Percentiles rank a stretch among this genome's conserved stretches.
Evolutionary conservation across 2,329 filamentous ascomycete genomes (phyloP).

Genomic region (Graphilbum ipis-grandicollis): DNA sequence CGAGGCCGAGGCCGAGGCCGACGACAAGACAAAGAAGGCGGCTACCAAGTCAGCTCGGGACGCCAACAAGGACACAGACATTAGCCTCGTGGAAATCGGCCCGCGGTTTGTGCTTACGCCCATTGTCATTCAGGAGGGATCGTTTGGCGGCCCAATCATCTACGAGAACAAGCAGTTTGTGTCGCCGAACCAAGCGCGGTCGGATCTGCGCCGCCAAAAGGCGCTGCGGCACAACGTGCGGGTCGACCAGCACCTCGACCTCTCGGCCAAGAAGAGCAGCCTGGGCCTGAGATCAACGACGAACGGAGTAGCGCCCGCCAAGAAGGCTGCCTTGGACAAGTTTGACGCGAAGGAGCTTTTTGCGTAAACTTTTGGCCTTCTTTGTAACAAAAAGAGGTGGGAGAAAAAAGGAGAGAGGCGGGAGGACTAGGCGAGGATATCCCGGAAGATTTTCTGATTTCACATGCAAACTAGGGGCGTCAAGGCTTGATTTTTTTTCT

Average conservation of each 20-base stretch:
- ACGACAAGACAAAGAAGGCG: constrained; percentile 2
- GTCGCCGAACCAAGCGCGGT: constrained; percentile 81
- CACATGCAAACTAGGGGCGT: background rate
- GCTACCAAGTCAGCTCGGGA: constrained; percentile 32
- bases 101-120: constrained; percentile 86
- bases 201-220: constrained; percentile 61
- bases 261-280: constrained; percentile 55
- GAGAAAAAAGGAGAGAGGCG: constrained; percentile 11
- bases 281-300: constrained; percentile 62
- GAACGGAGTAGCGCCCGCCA: constrained; percentile 30
- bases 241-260: constrained; percentile 56
- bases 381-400: too few species aligned
- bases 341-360: constrained; percentile 67
- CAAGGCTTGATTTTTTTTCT: background rate
- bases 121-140: constrained; percentile 87
- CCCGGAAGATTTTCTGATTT: too few species aligned
- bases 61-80: constrained; percentile 45
- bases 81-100: constrained; percentile 81
- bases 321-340: constrained; percentile 44
- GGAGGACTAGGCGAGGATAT: too few species aligned
- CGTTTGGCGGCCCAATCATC: constrained; percentile 89
- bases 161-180: constrained; percentile 98
- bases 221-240: constrained; percentile 63
- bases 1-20: constrained; percentile 19
- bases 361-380: too few species aligned